Conservation (phyloP, 1,139 yeast species). For the Eremothecium coryli region DNA sequence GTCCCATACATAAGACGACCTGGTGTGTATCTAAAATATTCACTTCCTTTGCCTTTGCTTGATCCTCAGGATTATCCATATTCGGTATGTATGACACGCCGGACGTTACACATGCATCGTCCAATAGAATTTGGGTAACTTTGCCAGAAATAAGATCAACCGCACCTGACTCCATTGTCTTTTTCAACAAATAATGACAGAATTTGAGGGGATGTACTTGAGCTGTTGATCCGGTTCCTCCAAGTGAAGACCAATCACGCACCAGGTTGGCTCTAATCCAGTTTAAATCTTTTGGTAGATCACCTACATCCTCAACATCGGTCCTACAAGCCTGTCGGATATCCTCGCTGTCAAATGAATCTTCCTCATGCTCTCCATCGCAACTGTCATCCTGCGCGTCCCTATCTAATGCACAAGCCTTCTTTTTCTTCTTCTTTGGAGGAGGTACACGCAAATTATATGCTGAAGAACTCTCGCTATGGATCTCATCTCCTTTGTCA, state of each 20-base stretch:
- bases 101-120: conserved; percentile 53
- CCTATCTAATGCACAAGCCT: background rate
- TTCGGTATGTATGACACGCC: conserved; percentile 61
- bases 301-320: conserved; percentile 43
- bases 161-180: conserved; percentile 78
- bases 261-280: conserved; percentile 71
- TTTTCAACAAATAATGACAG: conserved; percentile 68
- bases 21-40: conserved; percentile 53
- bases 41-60: conserved; percentile 21
- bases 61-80: conserved; percentile 13
- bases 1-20: conserved; percentile 82
- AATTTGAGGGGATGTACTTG: conserved; percentile 95
- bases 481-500: conserved; percentile 2
- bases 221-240: conserved; percentile 84
- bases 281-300: conserved; percentile 62
- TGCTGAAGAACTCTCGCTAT: background rate
- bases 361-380: conserved; percentile 8
- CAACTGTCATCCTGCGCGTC: conserved; percentile 8
- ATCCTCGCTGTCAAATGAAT: conserved; percentile 5
- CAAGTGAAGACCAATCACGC: conserved; percentile 68
- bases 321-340: conserved; percentile 3
- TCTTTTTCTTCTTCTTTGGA: conserved; percentile 12
- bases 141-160: conserved; percentile 79
- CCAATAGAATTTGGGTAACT: conserved; percentile 55
- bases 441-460: conserved; percentile 11